A percentile compares a stretch with the other conserved stretches of the same genome.
phyloP scores from a whole-genome alignment of 306 rosid genomes.

The Rosa multiflora region DNA sequence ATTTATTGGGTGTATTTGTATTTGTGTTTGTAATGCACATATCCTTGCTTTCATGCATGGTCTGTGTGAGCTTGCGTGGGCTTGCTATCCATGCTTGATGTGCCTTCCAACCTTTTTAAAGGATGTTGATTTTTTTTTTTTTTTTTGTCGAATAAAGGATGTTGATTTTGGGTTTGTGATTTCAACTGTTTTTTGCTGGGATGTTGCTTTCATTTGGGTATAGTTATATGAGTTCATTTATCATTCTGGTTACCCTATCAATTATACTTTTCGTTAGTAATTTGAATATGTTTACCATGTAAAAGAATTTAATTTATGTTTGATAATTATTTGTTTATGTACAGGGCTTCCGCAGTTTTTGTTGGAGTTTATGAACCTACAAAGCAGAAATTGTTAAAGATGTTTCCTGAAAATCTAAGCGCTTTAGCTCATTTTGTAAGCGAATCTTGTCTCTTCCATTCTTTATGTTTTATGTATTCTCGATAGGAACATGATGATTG shows the following conservation, averaged over 20 bases:
- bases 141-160: not conserved
- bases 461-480: not conserved
- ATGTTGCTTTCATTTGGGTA: not conserved
- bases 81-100: not conserved
- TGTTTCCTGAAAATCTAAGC: conserved; percentile 78
- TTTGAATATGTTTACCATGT: not conserved
- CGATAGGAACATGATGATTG: not conserved
- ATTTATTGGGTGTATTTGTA: no score
- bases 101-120: not conserved
- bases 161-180: not conserved
- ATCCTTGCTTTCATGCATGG: not conserved
- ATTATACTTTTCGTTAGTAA: not conserved
- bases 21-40: not conserved
- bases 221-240: not conserved
- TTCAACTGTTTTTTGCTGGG: not conserved
- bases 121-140: not conserved
- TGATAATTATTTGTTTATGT: conserved; percentile 27
- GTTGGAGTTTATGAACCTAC: conserved; percentile 94
- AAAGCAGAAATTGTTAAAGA: conserved; percentile 76
- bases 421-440: conserved; percentile 93
- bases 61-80: not conserved
- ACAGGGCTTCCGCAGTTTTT: conserved; percentile 94
- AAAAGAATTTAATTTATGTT: not conserved
- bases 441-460: not conserved
- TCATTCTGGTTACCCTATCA: not conserved